phyloP scores from a whole-genome alignment of 2,329 filamentous ascomycete genomes.

The Leptographium lundbergii region DNA sequence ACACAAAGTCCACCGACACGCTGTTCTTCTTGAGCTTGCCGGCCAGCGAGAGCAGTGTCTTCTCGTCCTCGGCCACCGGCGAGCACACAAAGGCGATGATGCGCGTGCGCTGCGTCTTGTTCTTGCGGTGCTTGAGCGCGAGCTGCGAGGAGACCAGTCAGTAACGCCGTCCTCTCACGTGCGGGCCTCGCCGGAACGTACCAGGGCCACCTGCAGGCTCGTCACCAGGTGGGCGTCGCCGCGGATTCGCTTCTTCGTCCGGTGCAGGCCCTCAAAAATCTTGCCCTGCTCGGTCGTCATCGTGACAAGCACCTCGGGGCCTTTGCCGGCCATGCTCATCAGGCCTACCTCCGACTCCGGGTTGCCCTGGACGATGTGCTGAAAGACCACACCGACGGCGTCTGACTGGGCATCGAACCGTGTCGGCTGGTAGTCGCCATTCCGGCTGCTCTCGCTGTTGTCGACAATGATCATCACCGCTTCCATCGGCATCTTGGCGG shows the following conservation, averaged over 20 bases:
- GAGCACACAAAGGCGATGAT: constrained; percentile 97
- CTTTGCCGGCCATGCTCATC: constrained; percentile 97
- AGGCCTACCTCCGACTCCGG: constrained; percentile 94
- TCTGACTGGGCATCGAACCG: constrained; percentile 95
- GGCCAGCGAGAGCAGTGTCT: constrained; percentile 74
- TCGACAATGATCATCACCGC: constrained; percentile 99
- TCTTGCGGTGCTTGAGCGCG: constrained; percentile 93
- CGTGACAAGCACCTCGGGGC: constrained; percentile 93
- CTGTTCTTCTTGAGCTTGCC: constrained; percentile 99
- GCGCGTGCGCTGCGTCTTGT: constrained; percentile 90
- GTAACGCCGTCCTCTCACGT: background rate
- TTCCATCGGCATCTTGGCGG: constrained; percentile 83
- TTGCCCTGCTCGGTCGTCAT: constrained; percentile 94
- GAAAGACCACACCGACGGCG: constrained; percentile 89
- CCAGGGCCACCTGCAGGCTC: constrained; percentile 86
- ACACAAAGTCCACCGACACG: constrained; percentile 84
- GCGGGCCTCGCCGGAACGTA: constrained; percentile 34
- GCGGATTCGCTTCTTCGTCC: constrained; percentile 81
- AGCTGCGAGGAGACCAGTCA: constrained; percentile 41
- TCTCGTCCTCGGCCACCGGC: constrained; percentile 78
- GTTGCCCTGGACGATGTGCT: constrained; percentile 87
- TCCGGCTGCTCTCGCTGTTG: constrained; percentile 97
- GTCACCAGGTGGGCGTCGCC: constrained; percentile 82
- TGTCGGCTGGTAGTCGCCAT: constrained; percentile 84
- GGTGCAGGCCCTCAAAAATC: constrained; percentile 82